Percentiles rank a stretch among this genome's conserved stretches.
Evolutionary conservation across 2,329 filamentous ascomycete species (phyloP).

Genomic region (Phialemoniopsis sp.): DNA sequence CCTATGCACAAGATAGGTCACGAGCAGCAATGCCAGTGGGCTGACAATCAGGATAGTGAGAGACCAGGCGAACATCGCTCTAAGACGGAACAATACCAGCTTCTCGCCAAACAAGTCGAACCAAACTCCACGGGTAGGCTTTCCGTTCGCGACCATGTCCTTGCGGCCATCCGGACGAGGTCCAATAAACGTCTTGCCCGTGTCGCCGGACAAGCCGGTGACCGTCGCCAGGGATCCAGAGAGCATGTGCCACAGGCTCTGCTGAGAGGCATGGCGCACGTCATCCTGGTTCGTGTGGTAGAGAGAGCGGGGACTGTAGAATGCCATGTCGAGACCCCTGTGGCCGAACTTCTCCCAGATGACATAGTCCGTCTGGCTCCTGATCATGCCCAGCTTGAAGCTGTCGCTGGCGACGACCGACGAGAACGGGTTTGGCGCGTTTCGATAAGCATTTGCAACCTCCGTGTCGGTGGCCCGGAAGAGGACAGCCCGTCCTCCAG

Average conservation of each 20-base stretch:
- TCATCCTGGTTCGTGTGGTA: conserved; percentile 95
- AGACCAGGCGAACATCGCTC: conserved; percentile 84
- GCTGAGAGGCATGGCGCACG: conserved; percentile 66
- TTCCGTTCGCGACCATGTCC: conserved; percentile 62
- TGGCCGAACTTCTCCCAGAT: conserved; percentile 78
- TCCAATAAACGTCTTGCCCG: conserved; percentile 62
- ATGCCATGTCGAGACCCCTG: conserved; percentile 87
- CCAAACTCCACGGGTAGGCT: conserved; percentile 73
- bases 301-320: conserved; percentile 77
- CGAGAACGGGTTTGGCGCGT: conserved; percentile 73
- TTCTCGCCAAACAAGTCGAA: conserved; percentile 83
- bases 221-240: conserved; percentile 76
- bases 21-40: conserved; percentile 66
- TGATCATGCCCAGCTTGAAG: conserved; percentile 73
- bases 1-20: conserved; percentile 65
- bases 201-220: conserved; percentile 64
- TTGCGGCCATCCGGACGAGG: conserved; percentile 47
- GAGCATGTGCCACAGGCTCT: conserved; percentile 90
- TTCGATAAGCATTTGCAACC: conserved; percentile 74
- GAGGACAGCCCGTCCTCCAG: conserved; percentile 80
- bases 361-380: conserved; percentile 85
- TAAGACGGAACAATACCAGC: conserved; percentile 75
- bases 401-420: conserved; percentile 79
- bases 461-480: conserved; percentile 88
- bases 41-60: conserved; percentile 77